These are phyloP conservation scores for Saturnispora sanitii DNA, from an alignment of 805 yeast genomes.

Conservation along the genomic window DNA sequence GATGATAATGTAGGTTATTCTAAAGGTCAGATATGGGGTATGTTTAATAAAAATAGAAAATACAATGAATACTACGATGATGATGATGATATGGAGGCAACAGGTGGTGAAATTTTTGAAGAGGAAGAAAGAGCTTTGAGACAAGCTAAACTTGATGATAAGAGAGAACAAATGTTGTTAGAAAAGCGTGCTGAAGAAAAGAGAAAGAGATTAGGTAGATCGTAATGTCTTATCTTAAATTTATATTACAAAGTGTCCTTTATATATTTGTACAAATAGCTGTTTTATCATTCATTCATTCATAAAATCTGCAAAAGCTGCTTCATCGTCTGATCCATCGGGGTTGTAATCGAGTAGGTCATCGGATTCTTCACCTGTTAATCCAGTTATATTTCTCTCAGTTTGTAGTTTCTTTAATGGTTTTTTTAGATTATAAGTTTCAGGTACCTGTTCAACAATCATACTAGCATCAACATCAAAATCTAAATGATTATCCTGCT, in stretches of 20 bases:
- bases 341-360: slow-evolving; percentile 19
- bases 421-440: no score
- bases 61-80: slow-evolving; percentile 38
- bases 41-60: slow-evolving; percentile 59
- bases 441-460: neutral
- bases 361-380: slow-evolving; percentile 11
- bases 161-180: slow-evolving; percentile 54
- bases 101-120: slow-evolving; percentile 76
- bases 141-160: slow-evolving; percentile 69
- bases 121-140: slow-evolving; percentile 68
- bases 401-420: no score
- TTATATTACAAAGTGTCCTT: slow-evolving; percentile 3
- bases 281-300: slow-evolving; percentile 6
- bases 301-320: slow-evolving; percentile 13
- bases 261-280: no score
- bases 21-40: slow-evolving; percentile 81
- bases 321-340: slow-evolving; percentile 7
- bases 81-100: slow-evolving; percentile 84
- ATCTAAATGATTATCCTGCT: slow-evolving; percentile 1
- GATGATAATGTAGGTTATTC: slow-evolving; percentile 42
- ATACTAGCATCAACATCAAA: slow-evolving; percentile 8
- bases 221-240: neutral
- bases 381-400: no score
- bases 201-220: slow-evolving; percentile 6
- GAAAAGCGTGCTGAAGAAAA: slow-evolving; percentile 39